Evolutionary conservation across 768 basidiomycete genomes (phyloP), one percentile per base, ranked within the genome.

Genomic region (Erythrobasidium yunnanense): DNA sequence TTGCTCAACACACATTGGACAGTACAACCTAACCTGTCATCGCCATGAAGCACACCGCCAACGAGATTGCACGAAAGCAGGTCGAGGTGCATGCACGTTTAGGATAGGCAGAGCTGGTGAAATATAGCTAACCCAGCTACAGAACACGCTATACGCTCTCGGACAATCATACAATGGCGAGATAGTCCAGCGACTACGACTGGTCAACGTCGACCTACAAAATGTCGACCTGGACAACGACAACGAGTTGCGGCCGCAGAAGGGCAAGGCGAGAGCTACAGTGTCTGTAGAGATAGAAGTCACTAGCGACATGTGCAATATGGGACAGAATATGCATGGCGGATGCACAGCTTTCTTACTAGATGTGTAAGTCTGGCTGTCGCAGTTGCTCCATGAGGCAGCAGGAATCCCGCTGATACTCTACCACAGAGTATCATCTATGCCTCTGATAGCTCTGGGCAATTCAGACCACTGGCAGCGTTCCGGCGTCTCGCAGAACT

Each of bases 401-500:
- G 30, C 17, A 29, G 6, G 30, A n/a, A n/a, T n/a, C 54, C 13
- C 15, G 4, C 6, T 46, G 3, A 20, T 17, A 7, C 57, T 7
- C 45, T 4, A 5, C 33, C 8, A 13, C 34, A 42, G 34, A 3
- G 45, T 32, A 20, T 60, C 57, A 15, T 60, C 57, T 8, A 23
- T 60, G 42, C 57, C 57, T 22, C 57, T 60, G 2, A 60, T 60
- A n/a, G 57, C 57, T 49, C 30, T 60, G 30, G 42, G 38, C 38
- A 46, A 60, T 20, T 6, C 22, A 7, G 57, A 60, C 4, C 42
- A 34, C 7, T 60, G 57, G 57, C 34, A 27, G 11, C 29, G 38
- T 4, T 60, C 57, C 30, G 57, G 57, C 13, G 57, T 60, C 3
- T 60, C 57, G 18, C 57, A 60, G 23, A 60, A 60, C 45, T 60